Base-by-base conservation (phyloP, 768 basidiomycete genomes). In the Rickenella mellea region DNA sequence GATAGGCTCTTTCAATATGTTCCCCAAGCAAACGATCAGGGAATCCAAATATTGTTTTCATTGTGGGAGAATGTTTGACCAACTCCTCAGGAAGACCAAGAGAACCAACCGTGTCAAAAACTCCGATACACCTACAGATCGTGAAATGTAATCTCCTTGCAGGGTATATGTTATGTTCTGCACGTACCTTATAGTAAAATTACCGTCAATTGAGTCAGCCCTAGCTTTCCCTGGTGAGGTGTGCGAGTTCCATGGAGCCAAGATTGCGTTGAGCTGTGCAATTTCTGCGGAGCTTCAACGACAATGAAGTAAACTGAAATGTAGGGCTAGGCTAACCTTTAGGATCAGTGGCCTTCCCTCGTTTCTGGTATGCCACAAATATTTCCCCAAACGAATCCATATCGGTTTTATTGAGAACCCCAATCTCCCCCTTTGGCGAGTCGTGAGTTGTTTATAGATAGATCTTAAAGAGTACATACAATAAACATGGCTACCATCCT, bases 51-150 rank as follows among this genome's bases (percentile, higher is more conserved):
- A 83, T 59, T 4, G 65, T 68, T 41, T 60, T 66, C 11, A 68
- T 55, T 42, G 67, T 69, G 12, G 66, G 57, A 9, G 67, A 66
- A 14, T 62, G 58, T 32, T 67, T 57, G 2, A 68, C 67, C 12
- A 85, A 51, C 50, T 83, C 82, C 51, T 78, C 78, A 1, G 83
- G 83, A 12, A 86, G 58, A 8, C 82, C 82, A 22, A 83, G 55
- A 9, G 81, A 70, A 11, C 81, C 81, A n/a, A 85, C 83, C 5
- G 83, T 86, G 51, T 86, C 83, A 51, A 79, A 86, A 15, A 86
- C 81, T 2, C 83, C 83, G 41, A 86, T 50, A 48, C 79, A 80
- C 57, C 77, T 80, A 48, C 25, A 46, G 9, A 22, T 42, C 20
- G 21, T 40, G 21, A 36, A 12, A 32, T 22, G 48, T 39, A 15